Conservation (phyloP, 306 rosid genomes). For the Prosopis cineraria region DNA sequence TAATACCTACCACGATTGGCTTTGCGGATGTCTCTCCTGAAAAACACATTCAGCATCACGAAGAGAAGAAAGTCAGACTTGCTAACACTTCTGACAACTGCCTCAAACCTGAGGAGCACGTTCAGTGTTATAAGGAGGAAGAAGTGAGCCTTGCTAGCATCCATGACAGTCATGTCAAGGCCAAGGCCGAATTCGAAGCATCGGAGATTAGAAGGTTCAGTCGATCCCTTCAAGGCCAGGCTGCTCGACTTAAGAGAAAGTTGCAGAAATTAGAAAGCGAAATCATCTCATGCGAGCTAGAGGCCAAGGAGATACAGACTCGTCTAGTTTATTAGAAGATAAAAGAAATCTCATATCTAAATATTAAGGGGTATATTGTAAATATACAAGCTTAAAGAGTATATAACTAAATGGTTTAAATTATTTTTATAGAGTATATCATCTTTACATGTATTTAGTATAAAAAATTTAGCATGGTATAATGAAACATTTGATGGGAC, state of each 20-base stretch:
- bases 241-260: slow-evolving; percentile 28
- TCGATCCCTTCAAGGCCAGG: slow-evolving; percentile 30
- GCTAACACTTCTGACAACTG: neutral
- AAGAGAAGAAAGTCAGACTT: slow-evolving; percentile 32
- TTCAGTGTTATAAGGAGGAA: slow-evolving; percentile 22
- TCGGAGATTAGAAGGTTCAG: neutral
- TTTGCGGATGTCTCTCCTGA: slow-evolving; percentile 18
- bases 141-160: slow-evolving; percentile 20
- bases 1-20: neutral
- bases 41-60: slow-evolving; percentile 1
- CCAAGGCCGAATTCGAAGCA: slow-evolving; percentile 17
- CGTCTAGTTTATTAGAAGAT: no score
- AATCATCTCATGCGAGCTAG: slow-evolving; percentile 22
- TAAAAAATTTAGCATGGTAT: no score
- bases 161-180: neutral
- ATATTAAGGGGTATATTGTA: no score
- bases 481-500: no score
- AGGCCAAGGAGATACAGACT: slow-evolving; percentile 18
- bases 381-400: no score
- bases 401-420: no score
- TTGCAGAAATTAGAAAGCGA: slow-evolving; percentile 7
- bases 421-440: no score
- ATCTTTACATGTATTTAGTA: no score
- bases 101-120: slow-evolving; percentile 22
- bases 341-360: no score